Base-by-base conservation (phyloP, 2,329 filamentous ascomycete species). In the Penicillium aurantiogriseum region DNA sequence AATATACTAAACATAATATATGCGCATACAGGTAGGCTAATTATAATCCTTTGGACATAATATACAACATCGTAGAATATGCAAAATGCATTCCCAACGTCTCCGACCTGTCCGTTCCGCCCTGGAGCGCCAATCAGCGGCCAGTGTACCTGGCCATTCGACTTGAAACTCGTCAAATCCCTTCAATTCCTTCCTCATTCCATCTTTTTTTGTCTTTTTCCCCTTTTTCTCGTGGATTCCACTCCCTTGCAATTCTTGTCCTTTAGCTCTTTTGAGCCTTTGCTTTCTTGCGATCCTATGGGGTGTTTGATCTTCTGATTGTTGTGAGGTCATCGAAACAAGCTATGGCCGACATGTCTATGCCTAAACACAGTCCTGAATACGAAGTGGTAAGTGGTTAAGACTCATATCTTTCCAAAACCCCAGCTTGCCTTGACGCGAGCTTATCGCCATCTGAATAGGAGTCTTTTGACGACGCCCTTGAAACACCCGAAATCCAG, bases 401-500 rank as follows among this genome's bases (percentile, higher is more conserved):
- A 57, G 49, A 56, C 43, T 58, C 40, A 55, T 3, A 29, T 19
- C 9, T 23, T 21, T 19, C 35, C 19, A n/a, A 23, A 9, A 7
- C 11, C 25, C 15, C 15, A n/a, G 13, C 42, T 62, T 58, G 63
- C 54, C 39, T 54, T 54, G 51, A 58, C 36, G 40, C 25, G 43
- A 51, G 43, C 58, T 59, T 49, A 55, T 49, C 52, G 25, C 54
- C 43, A 45, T 47, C n/a, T 29, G 40, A 57, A 21, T 71, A 91
- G 88, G 88, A 92, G 68, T 84, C 84, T 17, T 96, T 95, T 69
- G 91, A 96, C 77, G 91, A 96, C 80, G 91, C 90, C 54, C 74
- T 84, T 81, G 69, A 80, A 74, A 62, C 72, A 65, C 60, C 71
- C 65, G 63, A 63, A 55, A 58, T 66, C 57, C 59, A 62, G 50